Conservation (phyloP, 352 stramenopile species). For the Blastocystis sp. region DNA sequence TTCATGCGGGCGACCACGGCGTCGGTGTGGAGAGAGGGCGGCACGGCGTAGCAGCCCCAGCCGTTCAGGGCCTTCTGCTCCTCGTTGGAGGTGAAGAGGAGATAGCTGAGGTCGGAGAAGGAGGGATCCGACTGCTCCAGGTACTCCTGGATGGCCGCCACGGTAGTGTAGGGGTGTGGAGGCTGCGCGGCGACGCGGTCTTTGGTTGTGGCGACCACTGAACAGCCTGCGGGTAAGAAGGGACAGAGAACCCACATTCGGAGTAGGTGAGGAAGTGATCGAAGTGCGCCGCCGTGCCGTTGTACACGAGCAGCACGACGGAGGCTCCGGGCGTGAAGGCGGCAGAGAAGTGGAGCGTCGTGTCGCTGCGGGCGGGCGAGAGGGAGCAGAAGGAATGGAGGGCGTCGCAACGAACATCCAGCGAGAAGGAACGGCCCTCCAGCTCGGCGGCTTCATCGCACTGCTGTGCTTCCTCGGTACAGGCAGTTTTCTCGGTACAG, state of each 20-base stretch:
- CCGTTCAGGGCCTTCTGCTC: conserved; percentile 53
- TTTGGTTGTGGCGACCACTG: background rate
- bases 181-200: conserved; percentile 17
- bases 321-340: conserved; percentile 38
- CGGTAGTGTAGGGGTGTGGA: conserved; percentile 1
- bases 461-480: background rate
- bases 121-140: background rate
- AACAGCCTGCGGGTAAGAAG: conserved; percentile 8
- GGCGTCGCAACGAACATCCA: background rate
- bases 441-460: background rate
- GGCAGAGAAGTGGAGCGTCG: conserved; percentile 8
- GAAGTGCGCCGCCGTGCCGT: background rate
- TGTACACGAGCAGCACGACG: conserved; percentile 54
- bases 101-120: conserved; percentile 31
- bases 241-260: background rate
- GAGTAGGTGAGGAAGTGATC: conserved; percentile 27
- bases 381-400: conserved; percentile 33
- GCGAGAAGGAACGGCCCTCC: background rate
- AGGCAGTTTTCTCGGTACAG: background rate
- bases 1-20: background rate
- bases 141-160: conserved; percentile 33
- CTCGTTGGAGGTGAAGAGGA: conserved; percentile 67
- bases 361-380: background rate
- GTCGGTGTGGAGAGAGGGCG: background rate
- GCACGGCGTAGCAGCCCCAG: conserved; percentile 60